Evolutionary conservation across 208 protist genomes (phyloP).

Genomic region (Trypanosoma conorhini): DNA sequence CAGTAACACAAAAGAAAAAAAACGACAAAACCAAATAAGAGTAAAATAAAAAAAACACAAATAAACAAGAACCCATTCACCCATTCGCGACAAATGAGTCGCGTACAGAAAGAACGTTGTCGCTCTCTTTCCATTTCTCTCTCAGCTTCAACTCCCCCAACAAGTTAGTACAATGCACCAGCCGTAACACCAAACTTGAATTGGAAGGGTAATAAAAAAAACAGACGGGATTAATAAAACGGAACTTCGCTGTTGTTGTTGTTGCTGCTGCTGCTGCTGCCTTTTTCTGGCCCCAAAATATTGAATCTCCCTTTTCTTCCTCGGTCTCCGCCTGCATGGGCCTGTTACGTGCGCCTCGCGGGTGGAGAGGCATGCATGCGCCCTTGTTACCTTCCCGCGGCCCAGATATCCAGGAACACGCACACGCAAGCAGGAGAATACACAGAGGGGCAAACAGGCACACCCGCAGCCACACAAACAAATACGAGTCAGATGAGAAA

Average conservation of each 20-base stretch:
- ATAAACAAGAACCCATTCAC: constrained; percentile 8
- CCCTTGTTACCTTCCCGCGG: too few relatives aligned
- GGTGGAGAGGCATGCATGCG: neutral
- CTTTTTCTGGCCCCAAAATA: neutral
- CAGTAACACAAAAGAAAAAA: too few relatives aligned
- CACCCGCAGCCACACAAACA: neutral
- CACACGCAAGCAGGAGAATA: neutral
- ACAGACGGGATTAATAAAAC: neutral
- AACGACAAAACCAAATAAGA: too few relatives aligned
- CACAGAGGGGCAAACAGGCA: neutral
- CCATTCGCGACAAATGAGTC: neutral
- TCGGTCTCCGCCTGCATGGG: neutral
- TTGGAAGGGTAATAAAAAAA: neutral
- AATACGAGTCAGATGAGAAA: constrained; percentile 8
- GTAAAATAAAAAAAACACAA: neutral
- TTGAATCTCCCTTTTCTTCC: neutral
- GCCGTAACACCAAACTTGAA: neutral
- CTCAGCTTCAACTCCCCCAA: neutral
- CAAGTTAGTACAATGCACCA: neutral
- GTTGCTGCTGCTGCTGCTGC: neutral
- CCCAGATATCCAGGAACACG: neutral
- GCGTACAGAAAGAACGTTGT: neutral
- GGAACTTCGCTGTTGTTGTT: neutral
- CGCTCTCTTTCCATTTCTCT: neutral
- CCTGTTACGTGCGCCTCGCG: neutral